Evolutionary conservation across 371 early-diverging fungal genomes (phyloP).

Genomic region (Circinella umbellata): DNA sequence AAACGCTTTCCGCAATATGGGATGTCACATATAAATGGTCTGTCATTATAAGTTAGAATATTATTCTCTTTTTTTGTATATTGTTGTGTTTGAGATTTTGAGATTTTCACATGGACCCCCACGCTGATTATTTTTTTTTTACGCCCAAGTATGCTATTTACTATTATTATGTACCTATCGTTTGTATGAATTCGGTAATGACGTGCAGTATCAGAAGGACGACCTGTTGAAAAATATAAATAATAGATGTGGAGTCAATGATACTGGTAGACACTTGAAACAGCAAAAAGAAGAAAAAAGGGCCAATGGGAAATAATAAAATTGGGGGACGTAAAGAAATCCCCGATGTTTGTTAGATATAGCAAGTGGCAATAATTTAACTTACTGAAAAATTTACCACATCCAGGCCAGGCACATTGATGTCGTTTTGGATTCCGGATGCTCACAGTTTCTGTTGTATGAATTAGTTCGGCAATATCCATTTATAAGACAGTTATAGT

Average conservation of each 20-base stretch:
- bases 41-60: slow-evolving; percentile 15
- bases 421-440: slow-evolving; percentile 28
- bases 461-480: slow-evolving; percentile 70
- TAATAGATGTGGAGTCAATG: background rate
- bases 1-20: slow-evolving; percentile 75
- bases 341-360: no score
- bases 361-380: background rate
- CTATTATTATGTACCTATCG: slow-evolving; percentile 49
- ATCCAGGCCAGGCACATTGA: slow-evolving; percentile 34
- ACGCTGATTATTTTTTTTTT: background rate
- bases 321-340: no score
- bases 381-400: slow-evolving; percentile 41
- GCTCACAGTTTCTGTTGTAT: slow-evolving; percentile 39
- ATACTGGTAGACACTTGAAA: background rate
- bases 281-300: background rate
- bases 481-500: slow-evolving; percentile 23
- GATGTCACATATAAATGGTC: slow-evolving; percentile 69
- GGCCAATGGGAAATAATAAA: background rate
- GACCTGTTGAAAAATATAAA: slow-evolving; percentile 28
- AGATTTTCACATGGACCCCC: slow-evolving; percentile 5
- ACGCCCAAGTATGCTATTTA: background rate
- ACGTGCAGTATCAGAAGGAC: slow-evolving; percentile 78
- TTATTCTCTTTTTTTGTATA: no score
- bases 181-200: slow-evolving; percentile 82
- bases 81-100: slow-evolving; percentile 1